Evolutionary conservation across 768 basidiomycete genomes (phyloP).

Genomic region (Galerina sulciceps): DNA sequence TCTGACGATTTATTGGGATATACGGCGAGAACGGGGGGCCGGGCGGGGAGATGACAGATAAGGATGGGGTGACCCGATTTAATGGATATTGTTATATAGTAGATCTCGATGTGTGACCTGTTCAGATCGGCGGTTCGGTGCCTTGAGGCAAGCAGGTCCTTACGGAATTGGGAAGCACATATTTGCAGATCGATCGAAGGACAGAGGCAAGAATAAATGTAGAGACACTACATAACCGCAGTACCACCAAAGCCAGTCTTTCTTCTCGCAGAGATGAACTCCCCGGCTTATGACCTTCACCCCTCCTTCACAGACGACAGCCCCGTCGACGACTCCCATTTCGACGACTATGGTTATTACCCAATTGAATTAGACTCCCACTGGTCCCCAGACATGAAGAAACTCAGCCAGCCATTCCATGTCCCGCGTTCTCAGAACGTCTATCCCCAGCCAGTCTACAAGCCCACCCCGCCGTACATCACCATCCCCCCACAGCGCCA

Average conservation of each 20-base stretch:
- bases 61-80: background rate
- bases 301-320: background rate
- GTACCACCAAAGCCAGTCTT: background rate
- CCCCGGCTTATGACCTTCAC: background rate
- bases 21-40: background rate
- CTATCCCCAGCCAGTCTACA: constrained; percentile 13
- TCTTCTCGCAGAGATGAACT: background rate
- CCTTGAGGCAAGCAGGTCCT: constrained; percentile 1
- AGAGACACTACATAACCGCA: constrained; percentile 3
- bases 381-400: constrained; percentile 18
- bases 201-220: constrained; percentile 1
- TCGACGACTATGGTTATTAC: constrained; percentile 14
- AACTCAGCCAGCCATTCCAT: constrained; percentile 2
- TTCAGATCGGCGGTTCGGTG: constrained; percentile 6
- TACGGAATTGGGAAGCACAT: background rate
- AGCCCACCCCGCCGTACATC: constrained; percentile 23
- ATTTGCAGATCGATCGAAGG: constrained; percentile 2
- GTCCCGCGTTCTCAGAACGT: constrained; percentile 12
- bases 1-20: constrained; percentile 1
- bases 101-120: background rate
- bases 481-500: background rate
- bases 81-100: background rate
- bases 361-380: background rate
- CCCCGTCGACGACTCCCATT: constrained; percentile 1
- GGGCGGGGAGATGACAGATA: background rate